Conservation (phyloP, 2,329 filamentous ascomycete genomes). For the Fusarium sp. region DNA sequence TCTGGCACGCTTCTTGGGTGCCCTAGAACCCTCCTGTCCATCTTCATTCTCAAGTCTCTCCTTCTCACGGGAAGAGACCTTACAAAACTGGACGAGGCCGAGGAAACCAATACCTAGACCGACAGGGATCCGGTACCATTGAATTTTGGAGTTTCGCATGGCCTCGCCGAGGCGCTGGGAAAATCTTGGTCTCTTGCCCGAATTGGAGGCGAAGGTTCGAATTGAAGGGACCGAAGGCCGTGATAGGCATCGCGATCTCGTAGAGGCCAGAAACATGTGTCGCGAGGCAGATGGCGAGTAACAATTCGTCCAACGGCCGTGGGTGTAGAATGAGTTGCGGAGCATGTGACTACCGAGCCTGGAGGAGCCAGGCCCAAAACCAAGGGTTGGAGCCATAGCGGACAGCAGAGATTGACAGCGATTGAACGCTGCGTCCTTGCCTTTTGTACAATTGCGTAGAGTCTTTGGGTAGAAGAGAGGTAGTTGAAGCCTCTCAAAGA, state of each 20-base stretch:
- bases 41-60: conserved; percentile 58
- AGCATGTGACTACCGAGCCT: conserved; percentile 46
- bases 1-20: conserved; percentile 62
- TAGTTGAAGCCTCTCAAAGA: conserved; percentile 7
- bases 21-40: conserved; percentile 50
- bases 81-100: conserved; percentile 84
- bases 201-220: conserved; percentile 47
- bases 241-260: conserved; percentile 38
- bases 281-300: conserved; percentile 32
- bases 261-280: conserved; percentile 34
- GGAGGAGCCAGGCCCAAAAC: conserved; percentile 47
- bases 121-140: conserved; percentile 92
- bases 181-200: conserved; percentile 58
- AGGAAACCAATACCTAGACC: conserved; percentile 86
- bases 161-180: conserved; percentile 60
- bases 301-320: conserved; percentile 43
- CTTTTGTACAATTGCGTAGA: conserved; percentile 9
- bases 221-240: conserved; percentile 36
- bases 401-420: conserved; percentile 22
- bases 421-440: conserved; percentile 22
- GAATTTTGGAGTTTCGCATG: conserved; percentile 64
- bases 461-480: neutral
- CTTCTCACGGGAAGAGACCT: conserved; percentile 67
- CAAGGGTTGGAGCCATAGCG: conserved; percentile 47
- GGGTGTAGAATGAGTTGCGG: conserved; percentile 40